These are phyloP conservation scores for Lasiosphaeriaceae sp. DNA, from an alignment of 495 filamentous ascomycete species.

Conservation along the genomic window DNA sequence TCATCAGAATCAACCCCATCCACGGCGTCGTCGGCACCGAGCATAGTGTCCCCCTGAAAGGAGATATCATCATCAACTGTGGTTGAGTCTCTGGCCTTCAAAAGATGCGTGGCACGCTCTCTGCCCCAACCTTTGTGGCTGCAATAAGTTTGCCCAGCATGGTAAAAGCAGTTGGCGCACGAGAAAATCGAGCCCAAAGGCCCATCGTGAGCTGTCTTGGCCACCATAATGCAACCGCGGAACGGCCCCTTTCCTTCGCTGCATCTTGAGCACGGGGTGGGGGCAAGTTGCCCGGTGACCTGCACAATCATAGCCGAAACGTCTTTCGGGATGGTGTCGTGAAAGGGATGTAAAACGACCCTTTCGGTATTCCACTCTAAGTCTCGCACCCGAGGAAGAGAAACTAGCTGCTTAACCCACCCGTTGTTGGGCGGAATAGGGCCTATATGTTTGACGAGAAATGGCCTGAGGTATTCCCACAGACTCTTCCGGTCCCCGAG, in stretches of 20 bases:
- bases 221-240: conserved; percentile 28
- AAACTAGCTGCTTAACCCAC: conserved; percentile 13
- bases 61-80: no score
- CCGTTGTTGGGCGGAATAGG: conserved; percentile 4
- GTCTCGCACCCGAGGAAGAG: conserved; percentile 21
- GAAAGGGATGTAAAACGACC: conserved; percentile 13
- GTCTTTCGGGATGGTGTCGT: conserved; percentile 22
- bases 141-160: conserved; percentile 26
- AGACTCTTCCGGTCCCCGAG: conserved; percentile 1
- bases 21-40: neutral
- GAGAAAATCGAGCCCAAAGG: conserved; percentile 10
- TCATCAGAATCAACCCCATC: no score
- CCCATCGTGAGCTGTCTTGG: conserved; percentile 5
- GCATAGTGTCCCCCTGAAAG: no score
- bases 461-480: conserved; percentile 20
- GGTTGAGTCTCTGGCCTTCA: no score
- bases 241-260: conserved; percentile 25
- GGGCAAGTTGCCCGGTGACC: conserved; percentile 23
- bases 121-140: conserved; percentile 23
- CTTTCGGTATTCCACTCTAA: conserved; percentile 18
- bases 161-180: conserved; percentile 36
- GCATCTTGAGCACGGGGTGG: conserved; percentile 22
- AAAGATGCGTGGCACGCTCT: conserved; percentile 9
- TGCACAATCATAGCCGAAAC: conserved; percentile 31
- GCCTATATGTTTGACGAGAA: conserved; percentile 17